Conservation (phyloP, 108 stramenopile genomes). For the Stephanodiscus minutulus region DNA sequence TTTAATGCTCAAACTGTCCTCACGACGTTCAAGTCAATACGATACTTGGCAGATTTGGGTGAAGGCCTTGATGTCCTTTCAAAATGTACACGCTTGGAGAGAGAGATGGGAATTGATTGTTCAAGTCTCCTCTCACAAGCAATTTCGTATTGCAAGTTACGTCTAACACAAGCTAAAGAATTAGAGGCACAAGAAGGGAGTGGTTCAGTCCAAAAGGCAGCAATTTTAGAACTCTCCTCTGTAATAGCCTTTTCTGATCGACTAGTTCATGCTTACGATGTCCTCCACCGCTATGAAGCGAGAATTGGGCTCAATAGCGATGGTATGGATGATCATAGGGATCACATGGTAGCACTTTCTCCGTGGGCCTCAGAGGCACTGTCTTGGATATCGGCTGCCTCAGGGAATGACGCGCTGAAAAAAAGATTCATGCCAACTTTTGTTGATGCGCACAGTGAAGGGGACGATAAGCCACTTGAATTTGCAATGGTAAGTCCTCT, state of each 20-base stretch:
- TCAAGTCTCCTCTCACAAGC: conserved; percentile 69
- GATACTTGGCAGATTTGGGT: conserved; percentile 64
- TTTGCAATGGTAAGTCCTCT: conserved; percentile 29
- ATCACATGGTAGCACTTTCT: conserved; percentile 12
- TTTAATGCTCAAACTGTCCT: conserved; percentile 60
- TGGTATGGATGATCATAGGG: conserved; percentile 16
- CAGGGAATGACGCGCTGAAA: conserved; percentile 25
- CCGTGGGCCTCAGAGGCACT: conserved; percentile 53
- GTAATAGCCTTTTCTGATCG: conserved; percentile 63
- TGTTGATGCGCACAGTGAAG: conserved; percentile 6
- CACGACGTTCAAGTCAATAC: conserved; percentile 65
- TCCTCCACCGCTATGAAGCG: conserved; percentile 66
- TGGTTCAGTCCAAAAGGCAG: conserved; percentile 31
- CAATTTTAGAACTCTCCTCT: conserved; percentile 46
- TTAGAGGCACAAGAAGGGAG: conserved; percentile 41
- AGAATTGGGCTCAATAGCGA: conserved; percentile 14
- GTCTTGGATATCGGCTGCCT: conserved; percentile 48
- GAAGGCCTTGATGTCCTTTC: conserved; percentile 70
- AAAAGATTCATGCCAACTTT: conserved; percentile 17
- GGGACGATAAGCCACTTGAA: conserved; percentile 22
- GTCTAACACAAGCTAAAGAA: conserved; percentile 57
- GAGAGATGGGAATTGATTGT: conserved; percentile 66
- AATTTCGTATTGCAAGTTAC: conserved; percentile 58
- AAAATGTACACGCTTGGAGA: conserved; percentile 58
- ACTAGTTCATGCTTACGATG: conserved; percentile 58